Percentiles rank a stretch among this genome's conserved stretches.
These are phyloP conservation scores for Podospora anserina DNA, from an alignment of 495 filamentous ascomycete genomes.

Conservation along the genomic window DNA sequence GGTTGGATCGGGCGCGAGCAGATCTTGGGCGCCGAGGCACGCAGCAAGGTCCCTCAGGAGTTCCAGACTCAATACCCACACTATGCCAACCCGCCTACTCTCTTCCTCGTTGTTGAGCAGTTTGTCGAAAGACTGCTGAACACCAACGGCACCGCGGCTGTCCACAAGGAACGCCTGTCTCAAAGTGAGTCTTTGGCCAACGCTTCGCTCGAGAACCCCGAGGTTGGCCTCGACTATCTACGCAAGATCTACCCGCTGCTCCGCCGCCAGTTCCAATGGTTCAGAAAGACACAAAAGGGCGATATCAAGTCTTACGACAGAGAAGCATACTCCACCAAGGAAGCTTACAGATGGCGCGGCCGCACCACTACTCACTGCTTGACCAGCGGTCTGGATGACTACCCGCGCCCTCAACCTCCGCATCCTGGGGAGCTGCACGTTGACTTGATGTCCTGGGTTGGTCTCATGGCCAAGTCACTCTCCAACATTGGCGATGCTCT, in stretches of 20 bases:
- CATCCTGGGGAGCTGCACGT: constrained; percentile 96
- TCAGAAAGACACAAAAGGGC: constrained; percentile 83
- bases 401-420: constrained; percentile 90
- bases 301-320: constrained; percentile 90
- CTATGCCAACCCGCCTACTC: constrained; percentile 96
- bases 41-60: constrained; percentile 92
- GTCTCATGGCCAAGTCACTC: constrained; percentile 82
- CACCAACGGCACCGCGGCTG: constrained; percentile 38
- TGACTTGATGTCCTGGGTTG: constrained; percentile 94
- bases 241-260: constrained; percentile 85
- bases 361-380: constrained; percentile 82
- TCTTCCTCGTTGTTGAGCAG: constrained; percentile 81
- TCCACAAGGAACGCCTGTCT: constrained; percentile 33
- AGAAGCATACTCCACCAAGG: constrained; percentile 76
- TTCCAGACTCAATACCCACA: constrained; percentile 97
- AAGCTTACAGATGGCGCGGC: constrained; percentile 95
- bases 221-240: constrained; percentile 70
- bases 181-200: constrained; percentile 44
- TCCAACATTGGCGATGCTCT: constrained; percentile 72
- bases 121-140: constrained; percentile 71
- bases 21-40: constrained; percentile 89
- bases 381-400: constrained; percentile 93
- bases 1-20: constrained; percentile 98
- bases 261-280: constrained; percentile 90
- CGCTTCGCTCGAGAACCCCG: constrained; percentile 62